Conservation (phyloP, 257 asterid species). For the Datura wrightii region DNA sequence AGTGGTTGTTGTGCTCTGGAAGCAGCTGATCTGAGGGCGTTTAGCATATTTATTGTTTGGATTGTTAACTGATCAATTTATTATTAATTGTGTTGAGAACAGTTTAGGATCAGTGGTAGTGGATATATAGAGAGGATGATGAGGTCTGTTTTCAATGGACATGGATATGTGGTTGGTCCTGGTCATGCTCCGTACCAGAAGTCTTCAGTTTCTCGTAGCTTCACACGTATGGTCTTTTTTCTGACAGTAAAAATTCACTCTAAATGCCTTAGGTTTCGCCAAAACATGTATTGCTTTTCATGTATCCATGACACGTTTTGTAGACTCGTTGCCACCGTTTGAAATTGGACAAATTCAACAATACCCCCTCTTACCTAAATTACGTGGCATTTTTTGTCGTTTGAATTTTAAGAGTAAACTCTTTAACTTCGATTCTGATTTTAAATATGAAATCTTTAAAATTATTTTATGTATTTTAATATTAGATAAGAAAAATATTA, state of each 20-base stretch:
- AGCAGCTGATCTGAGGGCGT: background rate
- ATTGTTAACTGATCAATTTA: background rate
- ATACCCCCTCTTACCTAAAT: too few species aligned
- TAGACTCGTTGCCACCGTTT: background rate
- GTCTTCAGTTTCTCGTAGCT: background rate
- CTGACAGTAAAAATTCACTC: slow-evolving; percentile 7
- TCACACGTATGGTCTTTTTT: slow-evolving; percentile 38
- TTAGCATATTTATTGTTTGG: background rate
- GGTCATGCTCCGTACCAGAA: background rate
- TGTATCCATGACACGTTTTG: background rate
- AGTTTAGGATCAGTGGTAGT: background rate
- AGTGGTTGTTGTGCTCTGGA: slow-evolving; percentile 1
- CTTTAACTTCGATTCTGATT: too few species aligned
- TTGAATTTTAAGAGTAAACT: too few species aligned
- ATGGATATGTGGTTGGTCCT: background rate
- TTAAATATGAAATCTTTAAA: too few species aligned
- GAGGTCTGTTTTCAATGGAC: background rate
- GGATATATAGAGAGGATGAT: background rate
- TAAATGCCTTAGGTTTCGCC: background rate
- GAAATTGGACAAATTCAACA: background rate
- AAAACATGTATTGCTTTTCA: background rate
- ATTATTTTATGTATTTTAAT: too few species aligned
- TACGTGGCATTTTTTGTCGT: too few species aligned
- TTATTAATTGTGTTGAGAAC: background rate
- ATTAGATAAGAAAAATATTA: too few species aligned